Evolutionary conservation across 305 asterid genomes (phyloP).

Genomic region (Stenogyne calaminthoides): DNA sequence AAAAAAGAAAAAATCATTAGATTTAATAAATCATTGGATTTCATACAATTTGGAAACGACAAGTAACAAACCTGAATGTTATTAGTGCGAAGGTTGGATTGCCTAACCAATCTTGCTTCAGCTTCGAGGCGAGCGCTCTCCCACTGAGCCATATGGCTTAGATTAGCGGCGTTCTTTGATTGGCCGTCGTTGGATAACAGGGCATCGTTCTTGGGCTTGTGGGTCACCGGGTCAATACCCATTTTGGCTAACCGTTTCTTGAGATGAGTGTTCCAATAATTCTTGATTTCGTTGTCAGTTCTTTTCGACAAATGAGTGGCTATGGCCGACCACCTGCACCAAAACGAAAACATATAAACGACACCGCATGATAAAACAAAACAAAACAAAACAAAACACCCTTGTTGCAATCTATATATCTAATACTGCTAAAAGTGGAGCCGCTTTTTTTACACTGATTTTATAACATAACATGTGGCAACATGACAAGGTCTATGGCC

Average conservation of each 20-base stretch:
- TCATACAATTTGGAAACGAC: no score
- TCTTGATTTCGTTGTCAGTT: constrained; percentile 82
- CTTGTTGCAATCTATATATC: not conserved
- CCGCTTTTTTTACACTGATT: not conserved
- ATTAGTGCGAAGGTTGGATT: constrained; percentile 57
- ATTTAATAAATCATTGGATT: no score
- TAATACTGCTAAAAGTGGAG: no score
- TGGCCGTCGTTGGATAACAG: constrained; percentile 56
- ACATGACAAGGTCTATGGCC: not conserved
- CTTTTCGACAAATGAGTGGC: constrained; percentile 84
- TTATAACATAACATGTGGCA: not conserved
- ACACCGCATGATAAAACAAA: constrained; percentile 13
- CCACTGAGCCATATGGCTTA: constrained; percentile 99
- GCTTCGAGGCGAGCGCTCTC: constrained; percentile 95
- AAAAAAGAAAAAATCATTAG: no score
- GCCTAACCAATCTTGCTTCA: constrained; percentile 74
- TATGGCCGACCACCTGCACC: constrained; percentile 86
- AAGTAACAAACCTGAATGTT: not conserved
- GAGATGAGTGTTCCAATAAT: constrained; percentile 87
- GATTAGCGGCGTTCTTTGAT: constrained; percentile 68
- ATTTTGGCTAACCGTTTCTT: constrained; percentile 74
- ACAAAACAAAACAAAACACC: constrained; percentile 15
- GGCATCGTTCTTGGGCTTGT: constrained; percentile 74
- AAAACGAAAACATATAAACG: constrained; percentile 29
- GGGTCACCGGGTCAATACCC: constrained; percentile 89